These are phyloP conservation scores for Pontederia paniculata DNA, from an alignment of 176 grass and related monocot species.

Conservation along the genomic window DNA sequence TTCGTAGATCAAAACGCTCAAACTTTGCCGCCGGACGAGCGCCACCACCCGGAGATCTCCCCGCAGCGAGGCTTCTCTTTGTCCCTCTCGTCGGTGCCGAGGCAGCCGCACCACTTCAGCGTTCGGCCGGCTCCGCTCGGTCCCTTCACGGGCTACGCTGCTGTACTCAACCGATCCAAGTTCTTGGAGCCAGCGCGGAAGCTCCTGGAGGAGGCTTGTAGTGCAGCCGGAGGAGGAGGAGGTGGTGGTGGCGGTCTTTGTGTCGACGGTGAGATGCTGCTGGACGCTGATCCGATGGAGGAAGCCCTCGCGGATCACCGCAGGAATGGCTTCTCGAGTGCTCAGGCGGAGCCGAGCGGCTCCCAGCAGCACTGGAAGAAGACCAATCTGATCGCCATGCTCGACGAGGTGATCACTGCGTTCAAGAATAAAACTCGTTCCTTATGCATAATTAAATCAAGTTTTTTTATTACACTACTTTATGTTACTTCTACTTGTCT, in stretches of 20 bases:
- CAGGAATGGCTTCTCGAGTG: background rate
- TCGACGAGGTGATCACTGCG: constrained; percentile 4
- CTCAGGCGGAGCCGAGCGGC: background rate
- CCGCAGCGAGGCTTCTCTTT: constrained; percentile 10
- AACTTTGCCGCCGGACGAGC: background rate
- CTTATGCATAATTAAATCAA: background rate
- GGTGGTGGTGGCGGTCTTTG: background rate
- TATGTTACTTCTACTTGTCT: background rate
- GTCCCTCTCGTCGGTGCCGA: constrained; percentile 1
- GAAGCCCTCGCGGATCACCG: constrained; percentile 2
- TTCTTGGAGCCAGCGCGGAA: constrained; percentile 12
- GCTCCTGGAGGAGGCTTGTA: constrained; percentile 7
- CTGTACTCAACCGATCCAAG: constrained; percentile 17
- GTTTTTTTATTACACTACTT: constrained; percentile 13
- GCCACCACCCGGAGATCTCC: constrained; percentile 4
- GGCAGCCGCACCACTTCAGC: background rate
- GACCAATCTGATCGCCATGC: constrained; percentile 13
- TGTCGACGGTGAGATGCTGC: background rate
- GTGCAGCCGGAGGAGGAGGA: background rate
- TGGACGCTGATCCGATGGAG: constrained; percentile 10
- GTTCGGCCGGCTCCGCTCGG: background rate
- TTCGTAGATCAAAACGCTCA: background rate
- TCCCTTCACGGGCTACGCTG: constrained; percentile 16
- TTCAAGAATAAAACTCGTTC: background rate
- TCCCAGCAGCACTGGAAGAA: constrained; percentile 4